Conservation (phyloP, 2,329 filamentous ascomycete species). For the Hymenoscyphus fraxineus region DNA sequence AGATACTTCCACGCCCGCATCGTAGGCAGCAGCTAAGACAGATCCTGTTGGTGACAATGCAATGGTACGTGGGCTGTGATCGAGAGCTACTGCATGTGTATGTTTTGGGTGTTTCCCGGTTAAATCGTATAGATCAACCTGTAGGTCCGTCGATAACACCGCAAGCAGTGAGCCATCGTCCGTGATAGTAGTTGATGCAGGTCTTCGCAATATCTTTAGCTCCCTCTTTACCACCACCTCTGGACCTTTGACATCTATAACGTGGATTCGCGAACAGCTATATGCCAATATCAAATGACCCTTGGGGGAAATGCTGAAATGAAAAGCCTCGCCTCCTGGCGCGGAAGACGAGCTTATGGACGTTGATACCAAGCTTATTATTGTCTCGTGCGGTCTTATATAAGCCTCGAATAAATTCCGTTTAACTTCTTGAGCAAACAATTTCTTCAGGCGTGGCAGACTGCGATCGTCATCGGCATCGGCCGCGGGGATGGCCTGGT, state of each 20-base stretch:
- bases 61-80: conserved; percentile 74
- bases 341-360: conserved; percentile 78
- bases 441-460: conserved; percentile 57
- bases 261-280: conserved; percentile 80
- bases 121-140: conserved; percentile 82
- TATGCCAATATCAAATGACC: conserved; percentile 74
- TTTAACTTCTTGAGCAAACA: conserved; percentile 68
- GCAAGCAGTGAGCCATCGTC: conserved; percentile 75
- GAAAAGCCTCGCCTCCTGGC: conserved; percentile 80
- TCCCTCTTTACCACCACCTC: conserved; percentile 67
- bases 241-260: conserved; percentile 63
- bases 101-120: conserved; percentile 60
- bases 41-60: conserved; percentile 77
- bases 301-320: conserved; percentile 73
- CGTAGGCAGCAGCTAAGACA: conserved; percentile 79
- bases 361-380: conserved; percentile 77
- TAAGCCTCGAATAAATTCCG: conserved; percentile 76
- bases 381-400: conserved; percentile 63
- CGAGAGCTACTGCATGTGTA: conserved; percentile 70
- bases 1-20: conserved; percentile 84
- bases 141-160: conserved; percentile 76
- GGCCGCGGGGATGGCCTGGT: conserved; percentile 30
- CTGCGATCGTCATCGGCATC: conserved; percentile 43
- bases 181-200: conserved; percentile 71
- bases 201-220: conserved; percentile 73